These are phyloP conservation scores for Melanopsichium pennsylvanicum DNA, from an alignment of 1,284 basidiomycete genomes.

Conservation along the genomic window DNA sequence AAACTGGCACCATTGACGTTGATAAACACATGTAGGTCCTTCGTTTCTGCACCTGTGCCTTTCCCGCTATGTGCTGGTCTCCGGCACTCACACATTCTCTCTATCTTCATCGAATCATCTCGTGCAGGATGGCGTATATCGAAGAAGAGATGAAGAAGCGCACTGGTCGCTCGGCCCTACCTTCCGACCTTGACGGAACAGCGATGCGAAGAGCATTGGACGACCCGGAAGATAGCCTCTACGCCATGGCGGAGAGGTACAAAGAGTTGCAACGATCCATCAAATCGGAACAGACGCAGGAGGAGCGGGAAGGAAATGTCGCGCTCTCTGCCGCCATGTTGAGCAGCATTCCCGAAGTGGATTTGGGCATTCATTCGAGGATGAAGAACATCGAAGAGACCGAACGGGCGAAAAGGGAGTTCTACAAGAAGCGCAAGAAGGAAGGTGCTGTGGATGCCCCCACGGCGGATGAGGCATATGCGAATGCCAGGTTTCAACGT, in stretches of 20 bases:
- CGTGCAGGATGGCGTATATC: slow-evolving; percentile 96
- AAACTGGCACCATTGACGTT: slow-evolving; percentile 92
- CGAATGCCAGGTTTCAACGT: slow-evolving; percentile 73
- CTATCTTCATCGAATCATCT: slow-evolving; percentile 4
- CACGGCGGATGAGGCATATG: slow-evolving; percentile 77
- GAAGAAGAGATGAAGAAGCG: slow-evolving; percentile 87
- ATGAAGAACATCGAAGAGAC: slow-evolving; percentile 95
- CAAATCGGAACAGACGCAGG: slow-evolving; percentile 70
- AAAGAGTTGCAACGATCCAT: slow-evolving; percentile 59
- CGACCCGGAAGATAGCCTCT: slow-evolving; percentile 85
- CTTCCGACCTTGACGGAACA: not conserved
- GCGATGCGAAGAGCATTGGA: slow-evolving; percentile 4
- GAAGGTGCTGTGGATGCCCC: slow-evolving; percentile 68
- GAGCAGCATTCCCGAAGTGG: slow-evolving; percentile 91
- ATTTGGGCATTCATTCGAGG: slow-evolving; percentile 92
- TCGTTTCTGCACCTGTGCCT: no score
- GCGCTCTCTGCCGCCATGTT: slow-evolving; percentile 92
- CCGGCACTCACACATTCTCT: no score
- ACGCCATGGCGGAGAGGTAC: slow-evolving; percentile 77
- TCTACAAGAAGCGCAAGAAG: slow-evolving; percentile 76
- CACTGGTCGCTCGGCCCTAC: no score
- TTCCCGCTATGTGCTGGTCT: no score
- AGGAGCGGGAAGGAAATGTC: slow-evolving; percentile 85
- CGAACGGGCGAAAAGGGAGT: slow-evolving; percentile 87
- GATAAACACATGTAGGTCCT: slow-evolving; percentile 97